phyloP scores from a whole-genome alignment of 2,329 filamentous ascomycete genomes.

The Claviceps sp. region DNA sequence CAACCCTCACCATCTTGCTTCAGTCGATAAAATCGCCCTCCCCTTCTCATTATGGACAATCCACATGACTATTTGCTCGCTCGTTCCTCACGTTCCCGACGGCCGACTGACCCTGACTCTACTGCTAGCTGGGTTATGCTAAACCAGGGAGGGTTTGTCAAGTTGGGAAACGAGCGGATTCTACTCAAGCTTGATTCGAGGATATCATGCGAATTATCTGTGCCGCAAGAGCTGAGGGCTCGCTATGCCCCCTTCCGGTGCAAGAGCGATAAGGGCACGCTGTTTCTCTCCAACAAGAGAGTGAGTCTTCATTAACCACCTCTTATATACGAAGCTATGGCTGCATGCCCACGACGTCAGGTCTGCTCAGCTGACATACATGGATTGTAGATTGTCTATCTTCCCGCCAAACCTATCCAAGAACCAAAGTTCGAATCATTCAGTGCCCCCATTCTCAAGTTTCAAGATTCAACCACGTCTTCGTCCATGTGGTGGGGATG shows the following conservation, averaged over 20 bases:
- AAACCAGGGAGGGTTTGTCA: conserved; percentile 64
- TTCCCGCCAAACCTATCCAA: conserved; percentile 56
- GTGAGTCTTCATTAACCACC: conserved; percentile 33
- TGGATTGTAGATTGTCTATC: conserved; percentile 63
- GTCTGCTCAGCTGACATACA: neutral
- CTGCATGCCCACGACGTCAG: neutral
- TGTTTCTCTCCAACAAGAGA: conserved; percentile 75
- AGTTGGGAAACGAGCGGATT: conserved; percentile 70
- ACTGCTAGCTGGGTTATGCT: conserved; percentile 79
- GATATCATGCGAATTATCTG: conserved; percentile 62
- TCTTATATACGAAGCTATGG: neutral
- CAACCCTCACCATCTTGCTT: neutral
- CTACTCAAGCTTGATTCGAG: conserved; percentile 70
- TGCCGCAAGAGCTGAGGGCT: conserved; percentile 48
- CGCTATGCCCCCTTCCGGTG: conserved; percentile 51
- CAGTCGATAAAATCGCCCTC: neutral
- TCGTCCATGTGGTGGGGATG: conserved; percentile 89
- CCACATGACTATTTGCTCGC: conserved; percentile 28
- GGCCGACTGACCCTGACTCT: conserved; percentile 38
- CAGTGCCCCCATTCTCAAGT: conserved; percentile 73
- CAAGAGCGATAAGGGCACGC: conserved; percentile 60
- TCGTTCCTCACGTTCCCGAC: conserved; percentile 19
- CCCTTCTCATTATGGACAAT: conserved; percentile 23
- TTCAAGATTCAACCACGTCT: conserved; percentile 68
- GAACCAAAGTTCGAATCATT: conserved; percentile 64